Conservation (phyloP, 139 green algal genomes). For the Picochlorum sp. region DNA sequence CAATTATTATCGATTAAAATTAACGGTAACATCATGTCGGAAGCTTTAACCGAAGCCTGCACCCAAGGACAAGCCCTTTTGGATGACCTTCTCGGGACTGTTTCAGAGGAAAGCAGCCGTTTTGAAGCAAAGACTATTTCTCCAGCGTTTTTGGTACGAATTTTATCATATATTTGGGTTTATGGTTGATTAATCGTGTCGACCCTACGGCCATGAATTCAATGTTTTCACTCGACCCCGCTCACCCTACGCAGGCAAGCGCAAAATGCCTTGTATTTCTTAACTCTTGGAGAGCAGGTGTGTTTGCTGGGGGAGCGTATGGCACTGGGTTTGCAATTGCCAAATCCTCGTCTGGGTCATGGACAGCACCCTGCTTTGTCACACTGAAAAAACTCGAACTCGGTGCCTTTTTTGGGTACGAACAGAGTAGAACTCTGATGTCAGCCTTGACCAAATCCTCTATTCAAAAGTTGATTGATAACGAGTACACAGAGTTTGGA, state of each 20-base stretch:
- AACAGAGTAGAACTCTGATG: slow-evolving; percentile 6
- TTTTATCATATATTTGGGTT: neutral
- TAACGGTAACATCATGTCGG: neutral
- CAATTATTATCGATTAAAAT: too few relatives aligned
- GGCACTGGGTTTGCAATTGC: slow-evolving; percentile 5
- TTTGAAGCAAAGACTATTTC: slow-evolving; percentile 10
- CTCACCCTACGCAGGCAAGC: slow-evolving; percentile 8
- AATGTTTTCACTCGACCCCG: neutral
- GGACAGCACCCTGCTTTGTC: slow-evolving; percentile 11
- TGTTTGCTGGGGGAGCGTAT: neutral
- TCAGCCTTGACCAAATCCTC: neutral
- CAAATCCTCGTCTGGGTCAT: neutral
- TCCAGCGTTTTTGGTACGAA: slow-evolving; percentile 8
- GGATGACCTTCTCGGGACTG: slow-evolving; percentile 5
- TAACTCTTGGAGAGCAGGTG: neutral
- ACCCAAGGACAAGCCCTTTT: neutral
- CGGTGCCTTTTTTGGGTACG: slow-evolving; percentile 1
- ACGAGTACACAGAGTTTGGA: slow-evolving; percentile 4
- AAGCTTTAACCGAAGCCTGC: slow-evolving; percentile 5
- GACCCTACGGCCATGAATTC: neutral
- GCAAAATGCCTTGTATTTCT: slow-evolving; percentile 10
- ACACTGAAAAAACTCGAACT: slow-evolving; percentile 4
- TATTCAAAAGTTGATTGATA: neutral
- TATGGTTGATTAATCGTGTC: neutral
- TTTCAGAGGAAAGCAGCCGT: neutral